Percentiles rank a stretch among this genome's conserved stretches.
Evolutionary conservation across 148 eudicot genomes (phyloP).

Genomic region (Cornus florida): DNA sequence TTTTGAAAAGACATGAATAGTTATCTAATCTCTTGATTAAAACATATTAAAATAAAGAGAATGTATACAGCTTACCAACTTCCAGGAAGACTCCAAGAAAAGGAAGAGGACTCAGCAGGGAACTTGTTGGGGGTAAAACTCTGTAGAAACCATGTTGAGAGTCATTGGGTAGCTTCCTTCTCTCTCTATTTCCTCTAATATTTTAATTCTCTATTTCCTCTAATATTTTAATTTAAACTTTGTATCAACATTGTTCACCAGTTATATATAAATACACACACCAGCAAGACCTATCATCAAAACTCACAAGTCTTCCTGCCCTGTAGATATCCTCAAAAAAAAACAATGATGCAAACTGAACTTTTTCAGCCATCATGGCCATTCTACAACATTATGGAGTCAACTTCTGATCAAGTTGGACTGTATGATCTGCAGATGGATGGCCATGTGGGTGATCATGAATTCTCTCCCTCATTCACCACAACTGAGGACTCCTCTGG

Average conservation of each 20-base stretch:
- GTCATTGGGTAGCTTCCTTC: conserved; percentile 14
- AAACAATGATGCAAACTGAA: conserved; percentile 34
- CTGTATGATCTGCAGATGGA: conserved; percentile 12
- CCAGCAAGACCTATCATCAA: neutral
- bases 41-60: neutral
- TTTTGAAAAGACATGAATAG: conserved; percentile 8
- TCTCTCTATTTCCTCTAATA: conserved; percentile 8
- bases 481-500: conserved; percentile 18
- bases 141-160: neutral
- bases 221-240: neutral
- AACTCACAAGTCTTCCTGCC: neutral
- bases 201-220: neutral
- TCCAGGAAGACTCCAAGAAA: conserved; percentile 27
- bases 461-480: conserved; percentile 22
- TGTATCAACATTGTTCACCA: neutral
- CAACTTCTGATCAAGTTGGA: conserved; percentile 10
- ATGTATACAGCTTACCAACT: conserved; percentile 11
- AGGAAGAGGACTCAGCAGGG: conserved; percentile 19
- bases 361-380: conserved; percentile 24
- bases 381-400: conserved; percentile 1
- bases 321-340: conserved; percentile 1
- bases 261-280: conserved; percentile 2
- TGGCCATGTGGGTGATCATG: conserved; percentile 1
- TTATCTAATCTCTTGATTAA: conserved; percentile 5
- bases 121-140: conserved; percentile 9